Evolutionary conservation across 2,329 filamentous ascomycete genomes (phyloP), one percentile per base, ranked within the genome.

Genomic region (Colletotrichum eleusines): DNA sequence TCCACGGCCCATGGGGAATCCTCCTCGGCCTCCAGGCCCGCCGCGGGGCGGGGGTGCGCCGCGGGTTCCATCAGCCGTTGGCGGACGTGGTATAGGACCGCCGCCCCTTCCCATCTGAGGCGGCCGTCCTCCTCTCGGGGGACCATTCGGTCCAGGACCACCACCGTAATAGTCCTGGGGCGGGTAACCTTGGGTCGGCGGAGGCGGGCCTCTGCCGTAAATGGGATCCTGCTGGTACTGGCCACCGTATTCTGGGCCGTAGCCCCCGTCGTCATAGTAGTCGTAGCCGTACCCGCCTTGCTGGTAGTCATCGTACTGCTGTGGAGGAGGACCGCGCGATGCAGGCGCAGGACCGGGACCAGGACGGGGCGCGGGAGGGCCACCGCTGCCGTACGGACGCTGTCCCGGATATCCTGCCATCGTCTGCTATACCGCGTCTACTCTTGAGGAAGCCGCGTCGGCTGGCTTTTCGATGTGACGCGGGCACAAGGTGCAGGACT

Each of bases 351-450:
- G 81, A 55, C 67, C 67, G 48, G 81, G 81, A 57, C 67, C 67
- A 46, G 81, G 81, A 64, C 83, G 79, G 65, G 82, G 83, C 54
- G 81, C 81, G 62, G 81, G 83, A 40, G 81, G 82, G n/a, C 66
- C 66, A 46, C 84, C 85, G 72, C 80, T 82, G 75, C 80, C 82
- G 75, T 87, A 87, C n/a, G 83, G 82, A 68, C 84, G 83, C 75
- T 86, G 83, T 63, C 75, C 80, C 67, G 81, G 80, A 71, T 85
- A 87, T 63, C 68, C 68, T 62, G 64, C 64, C 68, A 71, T 71
- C 51, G 68, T 71, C 63, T 66, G 55, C 16, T 66, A 38, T 61
- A 23, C 42, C 40, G 33, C 63, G 40, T 40, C 57, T 68, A 16
- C 35, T 63, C 57, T 58, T 28, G 44, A 59, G 58, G 51, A 57